Evolutionary conservation across 2,329 filamentous ascomycete genomes (phyloP).

Genomic region (Trichophyton benhamiae): DNA sequence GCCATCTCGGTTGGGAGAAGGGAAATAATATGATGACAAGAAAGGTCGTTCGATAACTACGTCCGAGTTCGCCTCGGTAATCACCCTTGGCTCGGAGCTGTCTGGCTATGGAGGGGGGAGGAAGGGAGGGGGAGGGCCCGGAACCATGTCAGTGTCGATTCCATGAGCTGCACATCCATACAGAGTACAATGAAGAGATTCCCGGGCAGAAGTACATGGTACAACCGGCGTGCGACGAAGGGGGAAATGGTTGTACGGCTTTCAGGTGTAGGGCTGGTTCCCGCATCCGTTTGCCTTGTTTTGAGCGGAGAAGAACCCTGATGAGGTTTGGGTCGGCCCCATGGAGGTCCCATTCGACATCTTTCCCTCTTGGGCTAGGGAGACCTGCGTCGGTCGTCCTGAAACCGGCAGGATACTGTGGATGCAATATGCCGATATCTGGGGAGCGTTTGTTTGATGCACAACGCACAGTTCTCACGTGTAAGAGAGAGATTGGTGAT

Average conservation of each 20-base stretch:
- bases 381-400: background rate
- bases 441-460: background rate
- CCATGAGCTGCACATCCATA: background rate
- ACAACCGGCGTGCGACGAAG: background rate
- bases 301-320: background rate
- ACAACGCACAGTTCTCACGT: background rate
- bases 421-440: background rate
- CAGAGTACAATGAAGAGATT: background rate
- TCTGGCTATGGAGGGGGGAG: background rate
- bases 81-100: background rate
- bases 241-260: background rate
- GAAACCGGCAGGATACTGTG: background rate
- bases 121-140: background rate
- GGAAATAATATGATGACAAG: too few species aligned
- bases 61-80: background rate
- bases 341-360: background rate
- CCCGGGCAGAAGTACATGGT: background rate
- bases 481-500: background rate
- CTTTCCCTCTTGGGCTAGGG: background rate
- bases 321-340: background rate
- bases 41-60: background rate
- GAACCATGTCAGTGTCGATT: background rate
- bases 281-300: background rate
- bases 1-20: background rate
- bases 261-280: background rate